Evolutionary conservation across 1,284 basidiomycete species (phyloP).

Genomic region (Papiliotrema terrestris): DNA sequence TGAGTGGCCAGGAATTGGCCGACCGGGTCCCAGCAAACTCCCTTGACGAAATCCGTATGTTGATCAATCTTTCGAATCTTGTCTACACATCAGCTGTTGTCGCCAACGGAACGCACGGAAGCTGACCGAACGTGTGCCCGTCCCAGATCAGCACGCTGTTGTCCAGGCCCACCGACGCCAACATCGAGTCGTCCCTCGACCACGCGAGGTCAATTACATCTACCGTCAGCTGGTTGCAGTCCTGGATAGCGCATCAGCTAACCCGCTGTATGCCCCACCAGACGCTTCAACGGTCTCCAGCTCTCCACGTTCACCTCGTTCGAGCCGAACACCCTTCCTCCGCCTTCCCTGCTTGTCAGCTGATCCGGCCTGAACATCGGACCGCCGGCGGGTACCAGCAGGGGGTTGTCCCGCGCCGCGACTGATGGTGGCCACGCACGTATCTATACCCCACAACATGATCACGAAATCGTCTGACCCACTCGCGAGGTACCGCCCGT

Average conservation of each 20-base stretch:
- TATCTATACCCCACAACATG: conserved; percentile 96
- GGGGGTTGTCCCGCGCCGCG: too few species aligned
- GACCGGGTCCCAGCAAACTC: conserved; percentile 96
- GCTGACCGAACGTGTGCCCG: conserved; percentile 73
- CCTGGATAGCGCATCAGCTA: conserved; percentile 12
- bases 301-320: conserved; percentile 94
- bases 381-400: too few species aligned
- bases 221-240: conserved; percentile 32
- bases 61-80: conserved; percentile 75
- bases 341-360: conserved; percentile 57
- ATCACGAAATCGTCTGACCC: conserved; percentile 94
- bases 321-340: conserved; percentile 83
- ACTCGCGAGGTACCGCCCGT: conserved; percentile 88
- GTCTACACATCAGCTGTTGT: conserved; percentile 53
- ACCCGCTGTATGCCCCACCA: conserved; percentile 93
- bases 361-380: not conserved
- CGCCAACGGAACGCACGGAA: not conserved
- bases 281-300: conserved; percentile 87
- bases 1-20: conserved; percentile 92
- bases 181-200: conserved; percentile 83
- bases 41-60: conserved; percentile 96
- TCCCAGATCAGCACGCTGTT: conserved; percentile 91
- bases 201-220: conserved; percentile 96
- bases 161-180: conserved; percentile 93
- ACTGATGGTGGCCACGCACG: too few species aligned